These are phyloP conservation scores for Xerocomellus dryophilus DNA, from an alignment of 768 basidiomycete species.

Conservation along the genomic window DNA sequence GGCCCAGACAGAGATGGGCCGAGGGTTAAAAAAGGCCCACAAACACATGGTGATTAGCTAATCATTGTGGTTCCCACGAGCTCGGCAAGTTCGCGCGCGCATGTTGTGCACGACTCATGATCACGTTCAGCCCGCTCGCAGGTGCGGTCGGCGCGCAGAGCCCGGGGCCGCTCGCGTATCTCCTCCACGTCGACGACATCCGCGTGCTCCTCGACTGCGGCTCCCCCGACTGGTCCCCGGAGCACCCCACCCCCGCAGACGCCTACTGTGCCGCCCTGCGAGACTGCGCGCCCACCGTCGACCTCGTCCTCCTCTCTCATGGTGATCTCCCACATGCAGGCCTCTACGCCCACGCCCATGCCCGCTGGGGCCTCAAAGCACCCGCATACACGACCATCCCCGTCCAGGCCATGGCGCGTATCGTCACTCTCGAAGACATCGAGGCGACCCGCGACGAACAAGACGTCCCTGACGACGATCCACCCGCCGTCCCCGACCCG, in stretches of 20 bases:
- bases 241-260: slow-evolving; percentile 33
- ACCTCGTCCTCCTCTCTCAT: slow-evolving; percentile 92
- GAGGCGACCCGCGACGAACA: slow-evolving; percentile 78
- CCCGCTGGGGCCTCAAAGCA: slow-evolving; percentile 83
- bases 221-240: slow-evolving; percentile 81
- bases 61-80: slow-evolving; percentile 26
- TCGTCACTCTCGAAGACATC: slow-evolving; percentile 85
- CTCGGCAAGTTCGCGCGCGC: slow-evolving; percentile 3
- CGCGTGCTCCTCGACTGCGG: slow-evolving; percentile 94
- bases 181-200: slow-evolving; percentile 93
- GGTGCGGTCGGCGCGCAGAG: slow-evolving; percentile 71
- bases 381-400: slow-evolving; percentile 94
- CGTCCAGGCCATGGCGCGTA: slow-evolving; percentile 92
- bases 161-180: slow-evolving; percentile 70
- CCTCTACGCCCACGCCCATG: slow-evolving; percentile 88
- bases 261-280: slow-evolving; percentile 64
- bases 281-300: slow-evolving; percentile 77
- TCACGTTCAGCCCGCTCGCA: slow-evolving; percentile 90
- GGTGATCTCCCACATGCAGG: slow-evolving; percentile 88
- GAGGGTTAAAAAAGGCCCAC: slow-evolving; percentile 40
- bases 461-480: slow-evolving; percentile 43
- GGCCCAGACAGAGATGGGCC: slow-evolving; percentile 30
- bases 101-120: slow-evolving; percentile 44
- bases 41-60: slow-evolving; percentile 36
- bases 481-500: slow-evolving; percentile 20